Conservation (phyloP, 768 basidiomycete species). For the Podaxis carcinomalis region DNA sequence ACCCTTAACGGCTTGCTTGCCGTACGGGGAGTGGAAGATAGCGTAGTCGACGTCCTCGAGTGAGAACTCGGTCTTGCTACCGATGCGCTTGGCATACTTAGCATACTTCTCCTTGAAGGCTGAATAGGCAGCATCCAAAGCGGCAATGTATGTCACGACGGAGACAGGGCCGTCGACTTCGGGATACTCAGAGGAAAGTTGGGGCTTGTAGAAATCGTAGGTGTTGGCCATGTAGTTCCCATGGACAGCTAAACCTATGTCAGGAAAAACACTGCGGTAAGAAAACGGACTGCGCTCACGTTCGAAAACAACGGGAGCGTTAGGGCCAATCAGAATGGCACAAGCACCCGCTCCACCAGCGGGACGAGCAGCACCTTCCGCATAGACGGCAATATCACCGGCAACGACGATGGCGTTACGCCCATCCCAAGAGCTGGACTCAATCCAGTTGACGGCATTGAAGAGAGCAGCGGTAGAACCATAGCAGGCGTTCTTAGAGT, state of each 20-base stretch:
- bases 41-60: conserved; percentile 86
- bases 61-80: conserved; percentile 53
- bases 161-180: conserved; percentile 97
- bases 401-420: conserved; percentile 95
- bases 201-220: conserved; percentile 99
- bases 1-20: conserved; percentile 98
- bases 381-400: conserved; percentile 98
- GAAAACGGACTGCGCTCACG: conserved; percentile 52
- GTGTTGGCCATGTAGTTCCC: conserved; percentile 97
- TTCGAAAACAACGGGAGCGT: conserved; percentile 92
- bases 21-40: conserved; percentile 97
- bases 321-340: conserved; percentile 93
- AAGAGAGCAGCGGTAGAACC: conserved; percentile 98
- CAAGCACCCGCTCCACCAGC: conserved; percentile 96
- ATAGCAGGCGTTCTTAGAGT: conserved; percentile 99
- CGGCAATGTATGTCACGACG: conserved; percentile 90
- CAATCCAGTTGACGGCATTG: conserved; percentile 98
- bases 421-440: conserved; percentile 95
- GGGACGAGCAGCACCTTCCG: conserved; percentile 90
- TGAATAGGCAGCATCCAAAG: conserved; percentile 86
- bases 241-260: conserved; percentile 68
- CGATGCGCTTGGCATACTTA: conserved; percentile 51
- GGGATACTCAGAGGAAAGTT: conserved; percentile 91
- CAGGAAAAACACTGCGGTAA: conserved; percentile 7
- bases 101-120: conserved; percentile 80